Evolutionary conservation across 768 basidiomycete species (phyloP).

Genomic region (Cystofilobasidium ferigula): DNA sequence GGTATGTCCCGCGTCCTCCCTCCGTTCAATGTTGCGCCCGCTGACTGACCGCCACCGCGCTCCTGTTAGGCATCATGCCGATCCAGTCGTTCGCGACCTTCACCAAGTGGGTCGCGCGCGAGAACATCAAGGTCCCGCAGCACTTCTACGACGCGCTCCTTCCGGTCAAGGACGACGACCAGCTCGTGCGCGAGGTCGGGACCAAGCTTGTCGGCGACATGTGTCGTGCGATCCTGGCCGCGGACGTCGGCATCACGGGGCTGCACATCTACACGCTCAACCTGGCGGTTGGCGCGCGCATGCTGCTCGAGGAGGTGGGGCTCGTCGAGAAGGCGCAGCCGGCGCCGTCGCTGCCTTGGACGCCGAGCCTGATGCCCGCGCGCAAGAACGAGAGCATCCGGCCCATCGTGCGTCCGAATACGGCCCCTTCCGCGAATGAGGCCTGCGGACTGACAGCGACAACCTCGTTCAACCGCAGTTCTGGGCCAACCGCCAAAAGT

Average conservation of each 20-base stretch:
- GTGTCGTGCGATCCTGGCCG: constrained; percentile 74
- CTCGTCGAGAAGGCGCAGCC: constrained; percentile 71
- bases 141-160: constrained; percentile 62
- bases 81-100: constrained; percentile 97
- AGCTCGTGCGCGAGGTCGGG: constrained; percentile 81
- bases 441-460: background rate
- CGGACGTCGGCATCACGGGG: constrained; percentile 62
- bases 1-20: constrained; percentile 17
- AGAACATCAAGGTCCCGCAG: constrained; percentile 54
- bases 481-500: constrained; percentile 82
- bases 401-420: constrained; percentile 49
- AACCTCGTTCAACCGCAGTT: constrained; percentile 11
- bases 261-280: constrained; percentile 98
- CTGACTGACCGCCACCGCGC: background rate
- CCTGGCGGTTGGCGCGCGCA: constrained; percentile 83
- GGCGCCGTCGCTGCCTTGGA: constrained; percentile 92
- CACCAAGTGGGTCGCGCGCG: constrained; percentile 48
- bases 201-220: constrained; percentile 91
- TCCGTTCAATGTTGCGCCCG: no score
- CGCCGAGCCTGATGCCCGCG: constrained; percentile 92
- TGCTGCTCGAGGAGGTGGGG: constrained; percentile 84
- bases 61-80: constrained; percentile 62
- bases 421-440: background rate
- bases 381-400: constrained; percentile 84
- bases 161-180: constrained; percentile 82